These are phyloP conservation scores for Pascua guehoae DNA, from an alignment of 1,284 basidiomycete species.

Conservation along the genomic window DNA sequence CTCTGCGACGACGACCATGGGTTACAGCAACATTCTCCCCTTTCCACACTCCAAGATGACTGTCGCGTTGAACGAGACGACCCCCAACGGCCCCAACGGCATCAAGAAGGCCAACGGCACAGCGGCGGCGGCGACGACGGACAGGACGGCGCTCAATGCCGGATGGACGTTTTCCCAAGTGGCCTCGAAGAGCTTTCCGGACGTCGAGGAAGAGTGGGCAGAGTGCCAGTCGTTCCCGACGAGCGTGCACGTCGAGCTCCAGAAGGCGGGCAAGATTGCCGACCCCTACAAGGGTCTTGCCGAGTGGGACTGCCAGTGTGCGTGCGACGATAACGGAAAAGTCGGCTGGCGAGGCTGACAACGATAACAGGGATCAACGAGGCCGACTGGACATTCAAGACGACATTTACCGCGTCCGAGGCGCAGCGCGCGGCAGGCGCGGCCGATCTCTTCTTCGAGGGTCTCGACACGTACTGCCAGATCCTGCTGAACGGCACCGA, in stretches of 20 bases:
- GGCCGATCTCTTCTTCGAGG: slow-evolving; percentile 76
- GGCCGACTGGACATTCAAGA: slow-evolving; percentile 77
- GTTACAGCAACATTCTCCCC: background rate
- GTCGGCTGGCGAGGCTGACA: background rate
- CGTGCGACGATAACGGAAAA: slow-evolving; percentile 17
- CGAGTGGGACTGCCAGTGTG: slow-evolving; percentile 86
- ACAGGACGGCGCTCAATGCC: background rate
- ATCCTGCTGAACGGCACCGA: slow-evolving; percentile 66
- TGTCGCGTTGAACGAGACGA: background rate
- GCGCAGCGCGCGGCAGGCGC: slow-evolving; percentile 51
- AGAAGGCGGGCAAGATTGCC: slow-evolving; percentile 65
- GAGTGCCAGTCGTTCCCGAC: slow-evolving; percentile 58
- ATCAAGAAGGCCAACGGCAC: background rate
- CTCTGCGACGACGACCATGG: too few relatives aligned
- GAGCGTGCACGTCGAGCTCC: slow-evolving; percentile 76
- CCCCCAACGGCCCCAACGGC: background rate
- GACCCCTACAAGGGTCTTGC: slow-evolving; percentile 72
- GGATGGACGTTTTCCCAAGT: slow-evolving; percentile 30
- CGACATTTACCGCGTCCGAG: slow-evolving; percentile 58
- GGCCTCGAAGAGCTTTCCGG: slow-evolving; percentile 11
- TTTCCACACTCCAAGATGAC: background rate
- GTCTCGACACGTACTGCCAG: slow-evolving; percentile 77
- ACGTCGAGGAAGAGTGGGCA: slow-evolving; percentile 27
- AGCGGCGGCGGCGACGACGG: background rate
- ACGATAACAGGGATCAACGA: slow-evolving; percentile 71